phyloP scores from a whole-genome alignment of 2,329 filamentous ascomycete genomes.

The Botrytis tulipae region DNA sequence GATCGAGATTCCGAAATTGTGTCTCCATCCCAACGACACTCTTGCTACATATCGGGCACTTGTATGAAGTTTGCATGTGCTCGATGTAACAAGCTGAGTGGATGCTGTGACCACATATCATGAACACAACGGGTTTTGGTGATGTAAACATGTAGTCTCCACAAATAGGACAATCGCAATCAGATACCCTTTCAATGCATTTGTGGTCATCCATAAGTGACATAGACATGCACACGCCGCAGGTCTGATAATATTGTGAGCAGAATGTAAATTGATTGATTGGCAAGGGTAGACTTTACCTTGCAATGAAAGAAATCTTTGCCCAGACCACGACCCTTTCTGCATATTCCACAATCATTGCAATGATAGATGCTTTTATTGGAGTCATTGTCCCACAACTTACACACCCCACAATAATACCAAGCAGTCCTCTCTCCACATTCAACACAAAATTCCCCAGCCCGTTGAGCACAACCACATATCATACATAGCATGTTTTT shows the following conservation, averaged over 20 bases:
- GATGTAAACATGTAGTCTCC: conserved; percentile 96
- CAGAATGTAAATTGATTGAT: background rate
- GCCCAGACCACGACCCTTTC: conserved; percentile 83
- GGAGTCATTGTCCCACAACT: conserved; percentile 92
- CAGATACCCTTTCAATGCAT: conserved; percentile 90
- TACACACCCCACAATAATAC: conserved; percentile 93
- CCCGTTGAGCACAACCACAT: conserved; percentile 80
- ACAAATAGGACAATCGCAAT: conserved; percentile 96
- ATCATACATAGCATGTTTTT: conserved; percentile 98
- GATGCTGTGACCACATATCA: conserved; percentile 94
- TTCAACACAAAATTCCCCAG: conserved; percentile 71
- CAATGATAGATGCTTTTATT: conserved; percentile 95
- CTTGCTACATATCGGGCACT: conserved; percentile 94
- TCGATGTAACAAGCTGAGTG: conserved; percentile 86
- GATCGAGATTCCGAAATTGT: conserved; percentile 86
- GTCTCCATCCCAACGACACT: conserved; percentile 97
- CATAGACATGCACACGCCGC: conserved; percentile 91
- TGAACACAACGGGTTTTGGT: conserved; percentile 82
- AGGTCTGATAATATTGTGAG: conserved; percentile 57
- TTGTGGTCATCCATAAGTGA: conserved; percentile 81
- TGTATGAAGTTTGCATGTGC: conserved; percentile 87
- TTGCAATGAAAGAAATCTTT: conserved; percentile 99
- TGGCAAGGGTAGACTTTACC: conserved; percentile 50
- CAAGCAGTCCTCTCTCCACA: conserved; percentile 78
- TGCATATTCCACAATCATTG: conserved; percentile 91